phyloP scores from a whole-genome alignment of 2,329 filamentous ascomycete genomes.

The Ilyonectria robusta region DNA sequence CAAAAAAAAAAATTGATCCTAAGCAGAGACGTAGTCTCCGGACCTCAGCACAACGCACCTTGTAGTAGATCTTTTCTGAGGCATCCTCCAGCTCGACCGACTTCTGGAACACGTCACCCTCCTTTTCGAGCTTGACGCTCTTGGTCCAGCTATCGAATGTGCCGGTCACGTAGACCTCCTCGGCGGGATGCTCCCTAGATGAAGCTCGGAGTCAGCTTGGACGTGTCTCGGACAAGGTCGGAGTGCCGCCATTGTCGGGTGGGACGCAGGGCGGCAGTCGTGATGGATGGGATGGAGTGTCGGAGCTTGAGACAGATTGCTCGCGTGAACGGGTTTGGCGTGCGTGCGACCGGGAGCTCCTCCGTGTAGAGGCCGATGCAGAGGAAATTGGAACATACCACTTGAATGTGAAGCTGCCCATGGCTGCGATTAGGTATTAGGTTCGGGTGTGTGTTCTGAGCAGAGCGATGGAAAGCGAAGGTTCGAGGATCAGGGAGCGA shows the following conservation, averaged over 20 bases:
- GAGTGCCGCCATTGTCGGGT: constrained; percentile 26
- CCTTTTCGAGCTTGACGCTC: constrained; percentile 85
- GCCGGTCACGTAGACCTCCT: constrained; percentile 94
- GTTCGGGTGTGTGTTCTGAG: constrained; percentile 32
- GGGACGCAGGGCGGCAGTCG: constrained; percentile 28
- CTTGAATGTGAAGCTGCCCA: constrained; percentile 80
- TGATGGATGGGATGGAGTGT: constrained; percentile 11
- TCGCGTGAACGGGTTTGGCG: constrained; percentile 23
- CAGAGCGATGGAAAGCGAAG: constrained; percentile 24
- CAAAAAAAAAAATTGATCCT: constrained; percentile 1
- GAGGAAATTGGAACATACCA: constrained; percentile 67
- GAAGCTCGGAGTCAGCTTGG: constrained; percentile 40
- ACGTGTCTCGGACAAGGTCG: constrained; percentile 41
- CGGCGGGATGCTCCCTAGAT: constrained; percentile 83
- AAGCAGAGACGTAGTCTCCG: constrained; percentile 3
- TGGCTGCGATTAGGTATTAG: constrained; percentile 54
- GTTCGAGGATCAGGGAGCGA: constrained; percentile 19
- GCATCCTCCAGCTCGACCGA: constrained; percentile 78
- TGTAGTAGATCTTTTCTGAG: constrained; percentile 88
- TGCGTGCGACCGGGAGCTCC: constrained; percentile 16
- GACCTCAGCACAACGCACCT: constrained; percentile 72
- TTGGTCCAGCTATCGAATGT: constrained; percentile 96
- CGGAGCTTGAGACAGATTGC: constrained; percentile 29
- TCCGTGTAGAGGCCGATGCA: constrained; percentile 10
- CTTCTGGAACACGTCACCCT: constrained; percentile 82